Percentiles rank a stretch among this genome's conserved stretches.
Conservation (phyloP, 768 basidiomycete species). For the Lactarius indigo region DNA sequence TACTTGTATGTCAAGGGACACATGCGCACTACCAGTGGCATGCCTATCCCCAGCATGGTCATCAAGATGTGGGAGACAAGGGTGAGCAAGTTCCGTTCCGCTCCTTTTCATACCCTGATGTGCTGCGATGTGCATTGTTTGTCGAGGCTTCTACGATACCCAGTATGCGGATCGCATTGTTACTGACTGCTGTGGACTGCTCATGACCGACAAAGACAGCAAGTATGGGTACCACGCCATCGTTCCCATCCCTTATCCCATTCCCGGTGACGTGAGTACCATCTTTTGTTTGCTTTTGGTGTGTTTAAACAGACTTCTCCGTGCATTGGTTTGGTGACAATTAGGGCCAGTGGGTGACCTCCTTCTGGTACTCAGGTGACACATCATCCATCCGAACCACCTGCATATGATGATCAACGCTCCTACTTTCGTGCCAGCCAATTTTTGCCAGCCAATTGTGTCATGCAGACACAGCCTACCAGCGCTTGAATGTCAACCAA, state of each 20-base stretch:
- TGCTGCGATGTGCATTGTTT: not conserved
- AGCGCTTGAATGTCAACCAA: too few species aligned
- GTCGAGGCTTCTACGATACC: conserved; percentile 37
- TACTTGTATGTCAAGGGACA: conserved; percentile 79
- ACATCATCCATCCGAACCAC: conserved; percentile 78
- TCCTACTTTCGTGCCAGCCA: conserved; percentile 26
- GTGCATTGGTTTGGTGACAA: not conserved
- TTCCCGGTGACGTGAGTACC: conserved; percentile 58
- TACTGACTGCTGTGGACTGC: conserved; percentile 72
- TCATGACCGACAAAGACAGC: conserved; percentile 58
- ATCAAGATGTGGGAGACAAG: conserved; percentile 80
- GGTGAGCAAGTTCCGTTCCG: conserved; percentile 36
- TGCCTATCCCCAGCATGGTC: conserved; percentile 58
- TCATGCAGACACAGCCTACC: too few species aligned
- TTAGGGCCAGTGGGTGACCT: conserved; percentile 73
- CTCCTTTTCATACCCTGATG: not conserved
- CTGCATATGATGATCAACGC: conserved; percentile 72
- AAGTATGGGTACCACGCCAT: conserved; percentile 68
- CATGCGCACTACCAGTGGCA: conserved; percentile 54
- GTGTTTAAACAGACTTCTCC: conserved; percentile 14
- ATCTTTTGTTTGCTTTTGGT: not conserved
- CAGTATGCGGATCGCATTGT: conserved; percentile 53
- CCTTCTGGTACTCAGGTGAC: conserved; percentile 53
- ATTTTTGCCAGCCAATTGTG: too few species aligned
- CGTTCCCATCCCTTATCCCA: conserved; percentile 68